Percentiles rank a stretch among this genome's conserved stretches.
Conservation (phyloP, 306 rosid genomes). For the Pachyrhizus erosus region DNA sequence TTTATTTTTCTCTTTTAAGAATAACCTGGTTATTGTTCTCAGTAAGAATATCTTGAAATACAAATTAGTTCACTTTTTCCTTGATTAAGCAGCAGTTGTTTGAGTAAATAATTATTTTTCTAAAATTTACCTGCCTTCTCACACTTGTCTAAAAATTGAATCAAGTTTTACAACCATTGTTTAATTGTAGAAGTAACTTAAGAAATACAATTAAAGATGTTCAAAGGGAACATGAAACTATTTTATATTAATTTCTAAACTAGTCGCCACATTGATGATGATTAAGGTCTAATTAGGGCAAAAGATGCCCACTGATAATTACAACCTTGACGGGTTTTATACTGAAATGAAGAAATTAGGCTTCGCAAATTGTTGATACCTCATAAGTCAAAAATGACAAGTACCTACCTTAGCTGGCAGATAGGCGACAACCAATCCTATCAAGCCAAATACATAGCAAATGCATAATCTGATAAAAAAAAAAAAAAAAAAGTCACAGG, state of each 20-base stretch:
- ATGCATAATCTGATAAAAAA: no score
- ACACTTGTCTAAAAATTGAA: no score
- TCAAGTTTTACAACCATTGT: no score
- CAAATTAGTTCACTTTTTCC: no score
- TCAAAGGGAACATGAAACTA: neutral
- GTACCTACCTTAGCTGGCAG: slow-evolving; percentile 9
- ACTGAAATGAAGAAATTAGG: neutral
- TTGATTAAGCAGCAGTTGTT: no score
- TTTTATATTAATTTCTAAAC: neutral
- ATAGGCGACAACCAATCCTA: slow-evolving; percentile 18
- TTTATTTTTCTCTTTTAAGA: no score
- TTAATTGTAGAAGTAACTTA: no score
- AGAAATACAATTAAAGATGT: neutral
- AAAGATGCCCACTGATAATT: neutral
- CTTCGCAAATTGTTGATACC: slow-evolving; percentile 20
- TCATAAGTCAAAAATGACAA: slow-evolving; percentile 27
- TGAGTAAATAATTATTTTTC: no score
- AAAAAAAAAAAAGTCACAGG: no score
- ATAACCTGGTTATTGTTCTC: no score
- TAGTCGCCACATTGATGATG: neutral
- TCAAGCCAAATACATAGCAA: slow-evolving; percentile 19
- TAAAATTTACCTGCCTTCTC: no score
- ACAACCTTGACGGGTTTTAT: neutral
- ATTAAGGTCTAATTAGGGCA: slow-evolving; percentile 8
- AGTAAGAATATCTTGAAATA: no score